Evolutionary conservation across 768 basidiomycete genomes (phyloP).

Genomic region (Xanthoconium purpureum): DNA sequence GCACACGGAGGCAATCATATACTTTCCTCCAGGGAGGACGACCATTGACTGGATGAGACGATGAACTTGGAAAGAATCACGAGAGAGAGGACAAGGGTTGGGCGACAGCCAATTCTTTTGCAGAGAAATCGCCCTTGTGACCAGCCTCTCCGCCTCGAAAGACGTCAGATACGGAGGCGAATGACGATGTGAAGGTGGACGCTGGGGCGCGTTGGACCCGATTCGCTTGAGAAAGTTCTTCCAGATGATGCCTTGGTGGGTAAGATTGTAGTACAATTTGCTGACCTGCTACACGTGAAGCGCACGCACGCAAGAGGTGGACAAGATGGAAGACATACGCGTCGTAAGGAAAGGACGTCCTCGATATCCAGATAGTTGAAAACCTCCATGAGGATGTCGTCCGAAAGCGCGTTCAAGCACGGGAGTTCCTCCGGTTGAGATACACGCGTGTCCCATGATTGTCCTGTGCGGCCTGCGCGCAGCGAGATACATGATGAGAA

Average conservation of each 20-base stretch:
- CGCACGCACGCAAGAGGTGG: background rate
- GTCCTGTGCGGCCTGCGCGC: slow-evolving; percentile 8
- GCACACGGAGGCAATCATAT: slow-evolving; percentile 58
- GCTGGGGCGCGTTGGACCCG: slow-evolving; percentile 54
- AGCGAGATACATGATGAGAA: slow-evolving; percentile 17
- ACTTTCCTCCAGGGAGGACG: slow-evolving; percentile 64
- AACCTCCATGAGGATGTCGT: slow-evolving; percentile 40
- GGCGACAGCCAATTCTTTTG: slow-evolving; percentile 56
- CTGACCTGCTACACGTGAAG: slow-evolving; percentile 42
- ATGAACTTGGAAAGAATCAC: slow-evolving; percentile 26
- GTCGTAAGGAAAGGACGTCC: slow-evolving; percentile 37
- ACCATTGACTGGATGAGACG: slow-evolving; percentile 50
- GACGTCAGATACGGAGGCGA: slow-evolving; percentile 31
- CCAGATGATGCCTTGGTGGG: slow-evolving; percentile 69
- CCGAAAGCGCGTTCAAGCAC: slow-evolving; percentile 31
- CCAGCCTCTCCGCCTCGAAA: slow-evolving; percentile 51
- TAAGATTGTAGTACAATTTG: slow-evolving; percentile 57
- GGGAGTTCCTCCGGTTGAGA: slow-evolving; percentile 24
- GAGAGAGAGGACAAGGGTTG: slow-evolving; percentile 33
- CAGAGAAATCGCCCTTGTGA: slow-evolving; percentile 56
- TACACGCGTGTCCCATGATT: slow-evolving; percentile 28
- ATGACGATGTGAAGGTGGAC: slow-evolving; percentile 57
- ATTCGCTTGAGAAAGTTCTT: slow-evolving; percentile 56
- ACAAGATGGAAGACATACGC: slow-evolving; percentile 24
- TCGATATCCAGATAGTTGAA: slow-evolving; percentile 36